Base-by-base conservation (phyloP, 2,329 filamentous ascomycete genomes). In the Coleophoma cylindrospora region DNA sequence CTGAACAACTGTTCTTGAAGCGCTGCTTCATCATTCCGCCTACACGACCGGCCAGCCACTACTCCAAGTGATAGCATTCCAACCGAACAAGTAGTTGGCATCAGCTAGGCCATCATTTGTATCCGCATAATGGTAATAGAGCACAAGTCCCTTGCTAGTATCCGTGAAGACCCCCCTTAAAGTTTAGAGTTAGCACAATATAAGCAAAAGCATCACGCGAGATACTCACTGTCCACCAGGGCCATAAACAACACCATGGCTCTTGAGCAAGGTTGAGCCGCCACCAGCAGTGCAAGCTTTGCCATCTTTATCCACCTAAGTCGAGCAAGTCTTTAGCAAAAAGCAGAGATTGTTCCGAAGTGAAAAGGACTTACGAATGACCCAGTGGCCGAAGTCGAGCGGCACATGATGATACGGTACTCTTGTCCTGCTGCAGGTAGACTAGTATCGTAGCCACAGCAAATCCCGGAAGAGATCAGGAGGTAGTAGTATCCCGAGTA, bases 391-490 rank as follows among this genome's bases (percentile, higher is more conserved):
- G 66, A 71, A 1, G 64, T 70, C 4, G 76, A 80, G n/a, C 81
- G 69, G 67, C 84, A 87, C 22, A 84, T 81, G 59, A 76, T 77
- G 62, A 87, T 82, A 62, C 77, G 79, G 64, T 87, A 87, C 65
- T 86, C 84, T n/a, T 69, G 68, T 4, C 83, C 83, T 0, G 70
- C 45, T 0, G 79, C 73, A 0, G 83, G 81, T 49, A 51, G 48
- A 34, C 49, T 41, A 0, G 61, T 64, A 55, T 83, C 76, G 54
- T 79, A 83, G n/a, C 69, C 71, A 55, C 84, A 87, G 70, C 83
- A 87, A 32, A 69, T 71, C 1, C 84, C 84, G 1, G 69, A 70
- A 8, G 75, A 81, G 63, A 76, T 84, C 64, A 87, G 85, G 11
- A 87, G 70, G 60, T 85, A 88, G 62, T 82, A 86, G 60, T 77